Percentiles rank a stretch among this genome's conserved stretches.
These are phyloP conservation scores for Aspergillus nidulans DNA, from an alignment of 495 filamentous ascomycete genomes.

Conservation along the genomic window DNA sequence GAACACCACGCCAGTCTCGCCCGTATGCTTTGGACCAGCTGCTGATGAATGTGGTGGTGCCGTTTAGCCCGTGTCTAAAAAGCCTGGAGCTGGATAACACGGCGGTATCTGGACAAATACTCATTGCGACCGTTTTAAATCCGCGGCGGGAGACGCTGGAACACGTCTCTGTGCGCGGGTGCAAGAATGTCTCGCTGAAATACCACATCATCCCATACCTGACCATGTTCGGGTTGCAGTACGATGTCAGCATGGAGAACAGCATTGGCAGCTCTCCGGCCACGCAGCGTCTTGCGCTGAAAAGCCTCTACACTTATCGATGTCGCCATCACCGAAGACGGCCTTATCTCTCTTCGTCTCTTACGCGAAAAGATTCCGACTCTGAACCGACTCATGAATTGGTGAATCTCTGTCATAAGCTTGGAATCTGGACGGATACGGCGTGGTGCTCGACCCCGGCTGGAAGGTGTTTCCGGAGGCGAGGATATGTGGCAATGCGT, in stretches of 20 bases:
- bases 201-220: slow-evolving; percentile 61
- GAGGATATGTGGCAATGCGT: slow-evolving; percentile 54
- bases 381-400: slow-evolving; percentile 60
- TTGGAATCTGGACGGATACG: slow-evolving; percentile 61
- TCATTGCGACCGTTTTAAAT: slow-evolving; percentile 50
- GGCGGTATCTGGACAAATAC: slow-evolving; percentile 53
- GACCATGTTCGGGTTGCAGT: slow-evolving; percentile 45
- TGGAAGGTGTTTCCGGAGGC: slow-evolving; percentile 51
- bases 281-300: slow-evolving; percentile 45
- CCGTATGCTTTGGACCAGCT: slow-evolving; percentile 55
- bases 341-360: slow-evolving; percentile 53
- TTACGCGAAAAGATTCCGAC: slow-evolving; percentile 55
- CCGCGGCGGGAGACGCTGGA: slow-evolving; percentile 49
- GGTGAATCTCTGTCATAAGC: slow-evolving; percentile 56
- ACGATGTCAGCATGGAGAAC: slow-evolving; percentile 38
- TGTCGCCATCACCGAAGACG: slow-evolving; percentile 58
- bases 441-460: slow-evolving; percentile 61
- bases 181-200: slow-evolving; percentile 63
- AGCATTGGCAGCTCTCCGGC: slow-evolving; percentile 29
- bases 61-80: slow-evolving; percentile 51
- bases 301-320: slow-evolving; percentile 58
- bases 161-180: slow-evolving; percentile 58
- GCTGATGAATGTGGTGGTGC: slow-evolving; percentile 50
- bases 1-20: slow-evolving; percentile 46
- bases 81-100: slow-evolving; percentile 59